Base-by-base conservation (phyloP, 2,329 filamentous ascomycete species). In the Diaporthe ampelina region DNA sequence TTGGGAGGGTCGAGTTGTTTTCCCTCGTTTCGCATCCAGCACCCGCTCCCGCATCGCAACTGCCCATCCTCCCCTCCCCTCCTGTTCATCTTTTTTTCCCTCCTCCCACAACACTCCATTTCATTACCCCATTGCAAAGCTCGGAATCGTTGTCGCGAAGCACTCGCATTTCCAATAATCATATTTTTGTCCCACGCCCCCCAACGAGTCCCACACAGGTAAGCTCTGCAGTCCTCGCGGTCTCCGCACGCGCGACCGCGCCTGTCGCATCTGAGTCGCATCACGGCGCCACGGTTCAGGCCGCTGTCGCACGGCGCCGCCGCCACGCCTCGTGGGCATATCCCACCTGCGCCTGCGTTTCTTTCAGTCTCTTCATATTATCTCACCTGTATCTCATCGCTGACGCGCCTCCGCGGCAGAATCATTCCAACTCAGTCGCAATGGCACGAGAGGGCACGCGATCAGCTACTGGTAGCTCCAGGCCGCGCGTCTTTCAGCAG, bases 391-490 rank as follows among this genome's bases (percentile, higher is more conserved):
- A 29, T 29, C 13, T 21, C 45, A n/a, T 69, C 26, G 48, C 68
- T 74, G 29, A 76, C 73, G 63, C 61, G 29, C 58, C 21, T 65
- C 7, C 21, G 15, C 32, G 13, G 4, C 24, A 74, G 72, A 17
- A 32, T 13, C 15, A 40, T 48, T 35, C n/a, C 26, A 29, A 57
- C 43, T 21, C 63, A 57, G 37, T 54, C 63, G 70, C 72, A 77
- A 88, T 88, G 86, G 81, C 84, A 78, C 86, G 86, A 79, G 86
- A 88, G 83, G 86, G 86, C 77, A 88, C 86, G 71, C 86, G 86
- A 80, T 89, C 88, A 67, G 81, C 82, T 78, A 89, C 87, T 48
- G 87, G 87, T 84, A 85, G 87, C 82, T 86, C 86, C 76, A 86
- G 85, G 81, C 88, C 88, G 76, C 87, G 88, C 79, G 82, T 89